Conservation (phyloP, 2,329 filamentous ascomycete genomes). For the Tolypocladium tundrense region DNA sequence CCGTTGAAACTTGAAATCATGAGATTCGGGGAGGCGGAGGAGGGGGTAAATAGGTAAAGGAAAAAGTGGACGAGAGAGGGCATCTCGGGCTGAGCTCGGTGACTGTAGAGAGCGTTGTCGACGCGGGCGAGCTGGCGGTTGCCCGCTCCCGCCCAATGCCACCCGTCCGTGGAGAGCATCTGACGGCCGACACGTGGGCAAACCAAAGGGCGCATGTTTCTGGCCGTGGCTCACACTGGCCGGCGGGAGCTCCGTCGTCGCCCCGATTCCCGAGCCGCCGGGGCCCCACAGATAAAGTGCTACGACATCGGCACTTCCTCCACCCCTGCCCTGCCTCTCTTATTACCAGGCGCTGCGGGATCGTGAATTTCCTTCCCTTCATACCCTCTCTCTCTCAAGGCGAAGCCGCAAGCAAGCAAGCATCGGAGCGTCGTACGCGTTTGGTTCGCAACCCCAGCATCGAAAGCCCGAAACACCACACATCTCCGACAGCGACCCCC, state of each 20-base stretch:
- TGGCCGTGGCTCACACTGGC: neutral
- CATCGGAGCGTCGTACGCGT: neutral
- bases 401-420: neutral
- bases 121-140: neutral
- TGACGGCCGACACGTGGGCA: neutral
- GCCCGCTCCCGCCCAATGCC: neutral
- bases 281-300: neutral
- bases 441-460: neutral
- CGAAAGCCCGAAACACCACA: neutral
- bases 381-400: neutral
- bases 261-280: neutral
- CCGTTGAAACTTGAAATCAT: neutral
- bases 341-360: neutral
- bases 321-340: neutral
- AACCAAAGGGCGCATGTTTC: neutral
- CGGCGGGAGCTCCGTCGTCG: neutral
- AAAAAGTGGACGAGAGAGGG: neutral
- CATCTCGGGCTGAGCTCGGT: neutral
- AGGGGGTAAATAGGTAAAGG: neutral
- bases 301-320: neutral
- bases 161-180: neutral
- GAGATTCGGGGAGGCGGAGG: neutral
- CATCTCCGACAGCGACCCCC: too few species aligned
- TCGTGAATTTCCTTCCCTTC: neutral
- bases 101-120: neutral